A percentile compares a stretch with the other conserved stretches of the same genome.
Evolutionary conservation across 176 grass and related monocot species (phyloP).

Genomic region (Triticum timopheevii): DNA sequence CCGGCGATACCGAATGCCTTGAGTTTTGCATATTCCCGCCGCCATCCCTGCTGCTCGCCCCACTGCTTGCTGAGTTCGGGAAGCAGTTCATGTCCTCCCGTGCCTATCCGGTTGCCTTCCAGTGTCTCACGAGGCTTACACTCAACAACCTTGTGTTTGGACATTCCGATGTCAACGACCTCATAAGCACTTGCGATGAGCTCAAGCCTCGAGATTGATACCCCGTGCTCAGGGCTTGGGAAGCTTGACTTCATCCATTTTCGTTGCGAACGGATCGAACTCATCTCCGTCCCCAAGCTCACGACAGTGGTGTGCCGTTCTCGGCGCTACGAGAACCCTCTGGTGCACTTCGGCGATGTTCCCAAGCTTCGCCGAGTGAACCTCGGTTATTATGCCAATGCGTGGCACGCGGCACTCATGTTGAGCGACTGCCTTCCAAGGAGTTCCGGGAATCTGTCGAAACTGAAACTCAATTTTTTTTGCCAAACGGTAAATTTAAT

Average conservation of each 20-base stretch:
- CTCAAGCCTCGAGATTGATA: constrained; percentile 1
- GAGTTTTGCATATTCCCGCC: no score
- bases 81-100: background rate
- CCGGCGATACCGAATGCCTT: background rate
- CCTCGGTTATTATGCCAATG: background rate
- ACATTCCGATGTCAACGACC: background rate
- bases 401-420: background rate
- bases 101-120: background rate
- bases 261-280: background rate
- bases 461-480: background rate
- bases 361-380: background rate
- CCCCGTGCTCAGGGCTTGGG: background rate
- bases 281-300: background rate
- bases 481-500: background rate
- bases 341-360: background rate
- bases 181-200: background rate
- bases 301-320: background rate
- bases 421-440: background rate
- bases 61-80: background rate
- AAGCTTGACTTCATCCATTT: background rate
- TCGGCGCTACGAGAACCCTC: background rate
- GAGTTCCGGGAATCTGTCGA: background rate
- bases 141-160: background rate
- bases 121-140: background rate
- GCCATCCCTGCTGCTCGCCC: no score